Evolutionary conservation across 306 rosid genomes (phyloP).

Genomic region (Fagus sylvatica): DNA sequence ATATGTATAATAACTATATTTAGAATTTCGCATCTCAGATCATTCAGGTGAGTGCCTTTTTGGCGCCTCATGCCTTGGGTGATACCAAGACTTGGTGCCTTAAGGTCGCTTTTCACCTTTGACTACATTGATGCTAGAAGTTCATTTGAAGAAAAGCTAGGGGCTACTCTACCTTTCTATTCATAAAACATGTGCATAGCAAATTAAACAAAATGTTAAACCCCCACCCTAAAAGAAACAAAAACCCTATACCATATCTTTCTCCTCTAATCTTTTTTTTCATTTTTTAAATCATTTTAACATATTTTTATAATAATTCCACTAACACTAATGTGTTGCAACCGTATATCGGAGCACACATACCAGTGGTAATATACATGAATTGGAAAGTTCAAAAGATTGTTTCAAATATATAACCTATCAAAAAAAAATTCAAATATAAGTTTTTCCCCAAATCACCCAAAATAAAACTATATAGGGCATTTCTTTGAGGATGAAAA

Average conservation of each 20-base stretch:
- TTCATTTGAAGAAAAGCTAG: not conserved
- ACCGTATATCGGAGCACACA: not conserved
- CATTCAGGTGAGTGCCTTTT: no score
- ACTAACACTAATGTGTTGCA: not conserved
- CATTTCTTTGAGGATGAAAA: not conserved
- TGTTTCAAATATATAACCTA: not conserved
- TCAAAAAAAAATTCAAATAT: not conserved
- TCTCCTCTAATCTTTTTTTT: not conserved
- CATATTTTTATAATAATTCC: not conserved
- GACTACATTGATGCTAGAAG: not conserved
- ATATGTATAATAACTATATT: no score
- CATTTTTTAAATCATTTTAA: not conserved
- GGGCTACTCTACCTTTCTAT: not conserved
- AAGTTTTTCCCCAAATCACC: not conserved
- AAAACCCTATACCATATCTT: not conserved
- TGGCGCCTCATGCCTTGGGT: no score
- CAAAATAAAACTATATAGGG: not conserved
- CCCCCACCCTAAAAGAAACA: not conserved
- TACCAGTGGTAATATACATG: not conserved
- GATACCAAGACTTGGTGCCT: no score
- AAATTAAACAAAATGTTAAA: not conserved
- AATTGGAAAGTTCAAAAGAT: not conserved
- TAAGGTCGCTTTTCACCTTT: no score
- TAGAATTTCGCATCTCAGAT: no score
- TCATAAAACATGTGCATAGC: not conserved